phyloP scores from a whole-genome alignment of 495 filamentous ascomycete species.

The Symbiotaphrina buchneri region DNA sequence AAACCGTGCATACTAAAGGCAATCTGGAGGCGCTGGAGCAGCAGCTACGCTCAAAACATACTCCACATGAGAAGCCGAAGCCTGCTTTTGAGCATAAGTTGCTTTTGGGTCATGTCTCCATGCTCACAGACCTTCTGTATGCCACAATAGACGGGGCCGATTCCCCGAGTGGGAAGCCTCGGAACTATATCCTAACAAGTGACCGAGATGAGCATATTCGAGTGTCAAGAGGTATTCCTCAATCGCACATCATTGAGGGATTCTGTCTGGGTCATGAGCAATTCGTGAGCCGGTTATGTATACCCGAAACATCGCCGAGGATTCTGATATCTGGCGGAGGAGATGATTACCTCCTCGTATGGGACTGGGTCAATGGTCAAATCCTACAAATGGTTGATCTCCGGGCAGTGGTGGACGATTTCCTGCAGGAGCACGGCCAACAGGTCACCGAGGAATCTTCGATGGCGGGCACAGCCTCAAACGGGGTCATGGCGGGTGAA shows the following conservation, averaged over 20 bases:
- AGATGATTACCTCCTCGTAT: slow-evolving; percentile 52
- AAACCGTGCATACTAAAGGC: slow-evolving; percentile 66
- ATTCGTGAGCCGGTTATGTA: slow-evolving; percentile 56
- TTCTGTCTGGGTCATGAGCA: slow-evolving; percentile 73
- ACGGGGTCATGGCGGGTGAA: no score
- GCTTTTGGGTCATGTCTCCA: slow-evolving; percentile 80
- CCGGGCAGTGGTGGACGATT: no score
- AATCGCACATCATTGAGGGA: slow-evolving; percentile 69
- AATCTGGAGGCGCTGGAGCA: slow-evolving; percentile 56
- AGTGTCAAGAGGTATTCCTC: slow-evolving; percentile 60
- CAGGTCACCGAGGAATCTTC: no score
- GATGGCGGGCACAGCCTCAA: no score
- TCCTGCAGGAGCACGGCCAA: slow-evolving; percentile 2
- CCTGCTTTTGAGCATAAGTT: slow-evolving; percentile 45
- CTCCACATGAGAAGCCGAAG: slow-evolving; percentile 17
- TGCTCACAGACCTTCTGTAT: slow-evolving; percentile 54
- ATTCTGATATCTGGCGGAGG: slow-evolving; percentile 72
- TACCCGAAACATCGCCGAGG: slow-evolving; percentile 26
- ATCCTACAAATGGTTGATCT: slow-evolving; percentile 30
- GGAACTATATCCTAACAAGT: slow-evolving; percentile 60
- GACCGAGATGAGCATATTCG: slow-evolving; percentile 97
- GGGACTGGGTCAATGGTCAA: slow-evolving; percentile 48
- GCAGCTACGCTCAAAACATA: slow-evolving; percentile 31
- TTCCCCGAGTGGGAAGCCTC: slow-evolving; percentile 6
- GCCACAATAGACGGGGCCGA: slow-evolving; percentile 11